Percentiles rank a stretch among this genome's conserved stretches.
These are phyloP conservation scores for Cochlearia excelsa DNA, from an alignment of 345 rosid species.

Conservation along the genomic window DNA sequence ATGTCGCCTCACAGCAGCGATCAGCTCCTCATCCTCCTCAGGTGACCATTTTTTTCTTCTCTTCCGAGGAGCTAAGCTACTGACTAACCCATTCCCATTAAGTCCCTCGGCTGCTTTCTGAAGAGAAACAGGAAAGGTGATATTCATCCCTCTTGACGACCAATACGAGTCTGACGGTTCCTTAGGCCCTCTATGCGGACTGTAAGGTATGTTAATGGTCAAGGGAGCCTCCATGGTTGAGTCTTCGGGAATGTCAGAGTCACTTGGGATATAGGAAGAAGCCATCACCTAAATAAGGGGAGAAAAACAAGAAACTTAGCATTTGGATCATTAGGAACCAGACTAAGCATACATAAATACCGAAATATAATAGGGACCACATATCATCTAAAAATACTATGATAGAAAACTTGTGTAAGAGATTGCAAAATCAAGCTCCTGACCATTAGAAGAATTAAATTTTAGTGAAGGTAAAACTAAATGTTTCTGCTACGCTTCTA, in stretches of 20 bases:
- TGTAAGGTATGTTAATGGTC: constrained; percentile 77
- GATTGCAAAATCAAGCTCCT: neutral
- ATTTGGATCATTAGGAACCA: constrained; percentile 11
- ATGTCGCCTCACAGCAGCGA: constrained; percentile 65
- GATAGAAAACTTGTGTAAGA: too few relatives aligned
- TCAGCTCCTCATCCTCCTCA: constrained; percentile 57
- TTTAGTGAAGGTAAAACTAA: too few relatives aligned
- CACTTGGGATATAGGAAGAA: constrained; percentile 71
- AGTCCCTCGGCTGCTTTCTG: constrained; percentile 59
- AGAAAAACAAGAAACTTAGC: constrained; percentile 11
- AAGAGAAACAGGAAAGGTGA: constrained; percentile 77
- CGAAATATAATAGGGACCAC: constrained; percentile 7
- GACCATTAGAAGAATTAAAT: neutral
- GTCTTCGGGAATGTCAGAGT: constrained; percentile 51
- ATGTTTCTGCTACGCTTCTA: too few relatives aligned
- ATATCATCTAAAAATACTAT: too few relatives aligned
- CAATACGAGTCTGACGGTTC: constrained; percentile 49
- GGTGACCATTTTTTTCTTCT: constrained; percentile 68
- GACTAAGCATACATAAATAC: constrained; percentile 2
- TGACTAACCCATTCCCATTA: constrained; percentile 47
- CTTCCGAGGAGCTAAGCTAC: constrained; percentile 51
- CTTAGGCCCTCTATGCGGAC: constrained; percentile 40
- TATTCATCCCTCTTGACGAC: constrained; percentile 57
- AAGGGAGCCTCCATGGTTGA: constrained; percentile 76
- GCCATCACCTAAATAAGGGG: constrained; percentile 60